phyloP scores from a whole-genome alignment of 2,329 filamentous ascomycete genomes.

The Phialophora verrucosa region DNA sequence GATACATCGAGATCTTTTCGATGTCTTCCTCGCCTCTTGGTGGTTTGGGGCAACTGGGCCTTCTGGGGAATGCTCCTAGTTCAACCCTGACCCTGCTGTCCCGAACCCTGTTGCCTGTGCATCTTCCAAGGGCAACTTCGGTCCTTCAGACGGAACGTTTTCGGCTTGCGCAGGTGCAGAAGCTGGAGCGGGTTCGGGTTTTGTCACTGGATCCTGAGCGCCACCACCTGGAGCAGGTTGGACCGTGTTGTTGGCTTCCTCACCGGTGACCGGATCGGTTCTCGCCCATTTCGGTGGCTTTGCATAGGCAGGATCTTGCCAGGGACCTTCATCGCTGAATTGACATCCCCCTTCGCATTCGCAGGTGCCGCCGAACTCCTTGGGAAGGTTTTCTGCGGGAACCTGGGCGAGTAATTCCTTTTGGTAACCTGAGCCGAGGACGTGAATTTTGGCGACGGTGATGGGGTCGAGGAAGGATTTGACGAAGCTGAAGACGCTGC shows the following conservation, averaged over 20 bases:
- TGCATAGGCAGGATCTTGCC: conserved; percentile 62
- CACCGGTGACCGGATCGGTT: conserved; percentile 37
- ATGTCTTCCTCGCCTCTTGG: neutral
- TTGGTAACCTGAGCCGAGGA: conserved; percentile 82
- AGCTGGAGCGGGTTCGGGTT: conserved; percentile 25
- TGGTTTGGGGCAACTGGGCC: neutral
- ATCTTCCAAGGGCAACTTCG: conserved; percentile 23
- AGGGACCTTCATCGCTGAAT: conserved; percentile 88
- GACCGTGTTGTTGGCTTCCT: conserved; percentile 27
- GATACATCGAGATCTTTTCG: neutral
- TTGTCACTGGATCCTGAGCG: conserved; percentile 27
- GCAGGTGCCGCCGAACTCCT: conserved; percentile 82
- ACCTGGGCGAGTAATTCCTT: conserved; percentile 83
- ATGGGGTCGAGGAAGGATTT: conserved; percentile 97
- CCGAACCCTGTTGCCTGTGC: neutral
- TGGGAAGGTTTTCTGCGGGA: conserved; percentile 86
- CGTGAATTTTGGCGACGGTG: conserved; percentile 93
- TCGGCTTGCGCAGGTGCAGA: conserved; percentile 28
- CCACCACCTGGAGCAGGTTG: conserved; percentile 31
- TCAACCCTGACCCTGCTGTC: neutral
- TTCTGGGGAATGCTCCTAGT: neutral
- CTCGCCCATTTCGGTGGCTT: conserved; percentile 53
- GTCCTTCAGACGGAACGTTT: conserved; percentile 25
- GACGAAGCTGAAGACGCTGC: conserved; percentile 79
- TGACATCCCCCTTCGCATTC: conserved; percentile 81